These are phyloP conservation scores for Actinidia chinensis DNA, from an alignment of 179 eudicot genomes.

Conservation along the genomic window DNA sequence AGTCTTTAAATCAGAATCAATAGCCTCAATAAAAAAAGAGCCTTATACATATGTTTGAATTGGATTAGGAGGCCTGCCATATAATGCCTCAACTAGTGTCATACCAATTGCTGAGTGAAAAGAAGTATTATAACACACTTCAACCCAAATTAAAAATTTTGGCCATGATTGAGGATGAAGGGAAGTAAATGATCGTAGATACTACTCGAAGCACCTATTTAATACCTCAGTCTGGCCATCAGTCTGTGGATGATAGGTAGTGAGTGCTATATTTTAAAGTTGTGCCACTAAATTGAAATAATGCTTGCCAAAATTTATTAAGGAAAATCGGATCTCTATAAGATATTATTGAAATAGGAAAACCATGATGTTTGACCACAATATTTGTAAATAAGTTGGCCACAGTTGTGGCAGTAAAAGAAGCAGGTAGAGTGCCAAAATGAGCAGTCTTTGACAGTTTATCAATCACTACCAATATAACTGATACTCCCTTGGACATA, in stretches of 20 bases:
- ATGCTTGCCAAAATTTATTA: background rate
- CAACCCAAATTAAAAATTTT: background rate
- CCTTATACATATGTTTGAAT: background rate
- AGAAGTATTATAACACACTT: background rate
- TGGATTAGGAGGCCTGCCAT: background rate
- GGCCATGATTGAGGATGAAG: background rate
- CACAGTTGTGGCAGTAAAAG: too few relatives aligned
- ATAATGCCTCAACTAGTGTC: background rate
- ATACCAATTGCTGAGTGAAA: background rate
- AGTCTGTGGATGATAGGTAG: background rate
- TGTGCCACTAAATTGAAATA: background rate
- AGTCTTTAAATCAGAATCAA: background rate
- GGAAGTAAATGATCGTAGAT: too few relatives aligned
- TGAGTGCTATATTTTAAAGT: too few relatives aligned
- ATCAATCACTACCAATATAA: too few relatives aligned
- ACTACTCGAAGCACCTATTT: background rate
- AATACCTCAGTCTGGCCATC: background rate
- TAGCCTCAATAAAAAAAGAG: background rate
- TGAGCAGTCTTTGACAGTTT: too few relatives aligned
- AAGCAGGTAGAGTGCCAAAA: too few relatives aligned
- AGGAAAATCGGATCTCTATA: background rate
- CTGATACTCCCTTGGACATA: background rate
- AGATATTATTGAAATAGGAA: background rate
- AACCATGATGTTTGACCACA: too few relatives aligned
- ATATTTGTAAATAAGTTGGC: too few relatives aligned